Conservation (phyloP, 2,329 filamentous ascomycete species). For the Knufia petricola region DNA sequence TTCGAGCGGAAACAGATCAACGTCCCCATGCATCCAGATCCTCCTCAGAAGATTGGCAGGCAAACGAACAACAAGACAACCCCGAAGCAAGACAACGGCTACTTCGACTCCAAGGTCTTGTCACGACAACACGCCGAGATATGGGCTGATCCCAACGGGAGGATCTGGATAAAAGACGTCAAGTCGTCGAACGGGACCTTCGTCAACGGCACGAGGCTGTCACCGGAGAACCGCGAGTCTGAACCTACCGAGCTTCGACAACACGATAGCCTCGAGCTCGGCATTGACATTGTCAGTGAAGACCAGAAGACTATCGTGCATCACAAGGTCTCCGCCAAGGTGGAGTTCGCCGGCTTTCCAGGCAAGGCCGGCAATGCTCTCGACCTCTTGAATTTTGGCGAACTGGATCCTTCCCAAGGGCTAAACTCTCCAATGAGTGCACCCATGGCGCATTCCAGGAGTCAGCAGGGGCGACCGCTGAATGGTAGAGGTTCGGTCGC, state of each 20-base stretch:
- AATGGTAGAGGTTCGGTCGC: slow-evolving; percentile 53
- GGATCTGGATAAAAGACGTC: slow-evolving; percentile 92
- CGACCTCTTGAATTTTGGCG: slow-evolving; percentile 67
- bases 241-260: slow-evolving; percentile 89
- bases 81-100: slow-evolving; percentile 83
- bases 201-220: slow-evolving; percentile 83
- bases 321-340: slow-evolving; percentile 93
- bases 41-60: slow-evolving; percentile 71
- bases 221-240: slow-evolving; percentile 89
- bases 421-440: slow-evolving; percentile 60
- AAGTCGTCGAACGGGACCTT: slow-evolving; percentile 99
- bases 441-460: slow-evolving; percentile 56
- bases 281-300: slow-evolving; percentile 97
- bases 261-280: slow-evolving; percentile 83
- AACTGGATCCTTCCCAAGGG: slow-evolving; percentile 70
- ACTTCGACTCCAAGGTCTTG: slow-evolving; percentile 95
- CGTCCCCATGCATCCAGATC: slow-evolving; percentile 89
- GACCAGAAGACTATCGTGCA: slow-evolving; percentile 98
- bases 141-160: slow-evolving; percentile 68
- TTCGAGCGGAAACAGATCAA: slow-evolving; percentile 96
- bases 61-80: slow-evolving; percentile 96
- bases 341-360: slow-evolving; percentile 86
- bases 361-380: slow-evolving; percentile 64
- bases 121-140: slow-evolving; percentile 94
- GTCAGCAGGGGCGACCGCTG: slow-evolving; percentile 59